Evolutionary conservation across 495 filamentous ascomycete species (phyloP), one percentile per base, ranked within the genome.

Genomic region (Tuber brumale): DNA sequence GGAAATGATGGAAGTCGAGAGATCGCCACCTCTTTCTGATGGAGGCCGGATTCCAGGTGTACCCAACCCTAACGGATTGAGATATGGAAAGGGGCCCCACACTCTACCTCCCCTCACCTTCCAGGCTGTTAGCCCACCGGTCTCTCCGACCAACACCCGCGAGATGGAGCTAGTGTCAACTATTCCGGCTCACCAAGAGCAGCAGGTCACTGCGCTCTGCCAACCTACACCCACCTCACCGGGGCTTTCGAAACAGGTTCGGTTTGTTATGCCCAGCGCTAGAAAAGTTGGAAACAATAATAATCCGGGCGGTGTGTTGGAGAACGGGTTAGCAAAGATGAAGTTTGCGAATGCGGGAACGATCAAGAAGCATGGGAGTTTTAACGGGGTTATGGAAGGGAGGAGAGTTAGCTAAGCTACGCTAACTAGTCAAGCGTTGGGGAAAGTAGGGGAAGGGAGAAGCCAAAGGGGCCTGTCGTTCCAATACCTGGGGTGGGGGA

Each of bases 1-100:
- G 6, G 72, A 79, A 12, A 77, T 79, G 70, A 81, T 82, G 80
- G 74, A 82, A 48, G 69, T 76, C 57, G 79, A 79, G 66, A 77
- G 76, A 48, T 44, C 77, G 9, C 57, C 57, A 16, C 27, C 57
- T 31, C 57, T 66, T 66, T 66, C 57, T 16, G 57, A 66, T 31
- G 57, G 10, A 31, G 57, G 57, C 57, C 57, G 57, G n/a, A 66
- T 66, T 66, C 57, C 27, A 66, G 57, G 27, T 4, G 37, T 39
- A 3, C 57, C 57, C 57, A 31, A 66, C 12, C 57, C 10, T n/a
- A n/a, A 31, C 3, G 57, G 57, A 31, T 66, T 66, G 57, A 66
- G 57, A 31, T 66, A 66, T 9, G 57, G 57, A 31, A 66, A 31
- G 27, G 57, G 57, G n/a, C 57, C 42, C n/a, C 70, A 48, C 57